Conservation (phyloP, 345 rosid species). For the Eucalyptus shirleyi region DNA sequence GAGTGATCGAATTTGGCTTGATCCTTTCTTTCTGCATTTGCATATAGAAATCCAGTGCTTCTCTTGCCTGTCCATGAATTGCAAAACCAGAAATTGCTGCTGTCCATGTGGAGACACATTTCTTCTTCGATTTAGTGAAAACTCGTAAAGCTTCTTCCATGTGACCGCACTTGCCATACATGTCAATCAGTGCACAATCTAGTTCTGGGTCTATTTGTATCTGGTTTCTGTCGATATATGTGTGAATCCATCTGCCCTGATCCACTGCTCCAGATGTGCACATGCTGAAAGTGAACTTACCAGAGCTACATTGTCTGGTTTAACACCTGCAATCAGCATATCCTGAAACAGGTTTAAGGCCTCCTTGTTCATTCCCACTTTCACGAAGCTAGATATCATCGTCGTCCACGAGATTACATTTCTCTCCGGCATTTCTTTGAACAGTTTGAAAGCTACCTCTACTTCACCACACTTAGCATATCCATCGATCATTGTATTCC, state of each 20-base stretch:
- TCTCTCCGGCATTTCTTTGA: slow-evolving; percentile 25
- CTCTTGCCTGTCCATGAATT: slow-evolving; percentile 48
- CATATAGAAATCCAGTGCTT: slow-evolving; percentile 36
- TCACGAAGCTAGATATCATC: slow-evolving; percentile 50
- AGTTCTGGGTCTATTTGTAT: slow-evolving; percentile 25
- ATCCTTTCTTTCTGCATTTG: slow-evolving; percentile 47
- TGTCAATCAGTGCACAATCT: slow-evolving; percentile 47
- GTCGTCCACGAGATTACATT: slow-evolving; percentile 59
- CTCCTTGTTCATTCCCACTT: slow-evolving; percentile 49
- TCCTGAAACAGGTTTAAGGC: slow-evolving; percentile 46
- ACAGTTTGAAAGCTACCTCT: slow-evolving; percentile 20
- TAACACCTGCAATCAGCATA: slow-evolving; percentile 49
- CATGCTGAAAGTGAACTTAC: slow-evolving; percentile 55
- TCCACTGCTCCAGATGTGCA: slow-evolving; percentile 59
- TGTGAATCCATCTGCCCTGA: slow-evolving; percentile 74
- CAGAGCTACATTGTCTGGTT: slow-evolving; percentile 43
- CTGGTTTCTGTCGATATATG: slow-evolving; percentile 12
- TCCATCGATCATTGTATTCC: slow-evolving; percentile 65
- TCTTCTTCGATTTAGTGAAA: slow-evolving; percentile 23
- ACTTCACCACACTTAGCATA: slow-evolving; percentile 31
- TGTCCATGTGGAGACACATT: slow-evolving; percentile 46
- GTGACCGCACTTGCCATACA: slow-evolving; percentile 66
- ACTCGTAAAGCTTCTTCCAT: slow-evolving; percentile 41
- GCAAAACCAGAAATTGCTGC: slow-evolving; percentile 57
- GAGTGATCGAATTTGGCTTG: slow-evolving; percentile 50